Evolutionary conservation across 805 yeast species (phyloP), one percentile per base, ranked within the genome.

Genomic region (fission yeast (Schizosaccharomyces pombe)): DNA sequence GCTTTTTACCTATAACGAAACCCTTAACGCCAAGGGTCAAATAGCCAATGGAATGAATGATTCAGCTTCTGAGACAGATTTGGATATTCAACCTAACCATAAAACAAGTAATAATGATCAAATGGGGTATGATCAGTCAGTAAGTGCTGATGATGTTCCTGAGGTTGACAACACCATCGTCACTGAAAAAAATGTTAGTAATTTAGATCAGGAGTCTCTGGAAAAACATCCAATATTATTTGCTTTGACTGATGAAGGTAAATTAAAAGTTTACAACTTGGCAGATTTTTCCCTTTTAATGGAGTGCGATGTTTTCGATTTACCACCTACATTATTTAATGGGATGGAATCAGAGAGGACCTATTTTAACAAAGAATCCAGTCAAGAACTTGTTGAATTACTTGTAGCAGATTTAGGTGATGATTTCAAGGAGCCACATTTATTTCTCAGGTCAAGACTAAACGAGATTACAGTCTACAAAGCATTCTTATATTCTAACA

Each of bases 401-500:
- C 16, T 52, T 47, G 54, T 22, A 8, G 34, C 54, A 16, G 54
- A 33, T 52, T 31, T 52, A 29, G 54, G 43, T 29, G 53, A 49
- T n/a, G 53, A 49, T 16, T 16, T 19, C 5, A 49, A 49, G n/a
- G 53, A 49, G 30, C 34, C 53, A 14, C 34, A 49, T 4, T 22
- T 49, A n/a, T 30, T 49, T 26, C 24, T 32, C 6, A 28, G 49
- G 19, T 43, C 49, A n/a, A 19, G 34, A 26, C n/a, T 32, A 31
- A 52, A 52, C n/a, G 54, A 52, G 32, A 37, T 52, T 16, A 34
- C 39, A 6, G 47, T 52, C 9, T 52, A 52, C 28, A 52, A 52
- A 39, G 28, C 47, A 16, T 33, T 33, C 28, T 16, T 43, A 22
- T 43, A 14, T 43, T 22, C 14, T n/a, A 24, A 43, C 3, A 16